A percentile compares a stretch with the other conserved stretches of the same genome.
Conservation (phyloP, 163 green algal species). For the Volvox carteri region DNA sequence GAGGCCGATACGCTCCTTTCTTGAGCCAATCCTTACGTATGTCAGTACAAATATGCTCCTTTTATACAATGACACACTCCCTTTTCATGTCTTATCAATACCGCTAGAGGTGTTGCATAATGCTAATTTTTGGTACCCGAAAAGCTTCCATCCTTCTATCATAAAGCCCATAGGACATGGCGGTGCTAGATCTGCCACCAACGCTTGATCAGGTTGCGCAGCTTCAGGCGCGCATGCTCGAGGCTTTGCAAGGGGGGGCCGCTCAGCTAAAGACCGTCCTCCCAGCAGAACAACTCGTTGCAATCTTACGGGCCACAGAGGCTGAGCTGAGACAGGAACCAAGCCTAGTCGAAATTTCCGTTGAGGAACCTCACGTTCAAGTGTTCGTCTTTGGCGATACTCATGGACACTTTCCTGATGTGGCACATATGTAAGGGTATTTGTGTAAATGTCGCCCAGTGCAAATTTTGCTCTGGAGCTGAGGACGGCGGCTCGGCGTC, state of each 20-base stretch:
- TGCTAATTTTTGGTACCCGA: background rate
- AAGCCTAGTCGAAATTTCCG: constrained; percentile 61
- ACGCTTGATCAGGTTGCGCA: constrained; percentile 20
- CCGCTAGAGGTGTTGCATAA: background rate
- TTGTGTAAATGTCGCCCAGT: background rate
- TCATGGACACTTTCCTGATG: constrained; percentile 96
- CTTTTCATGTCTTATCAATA: too few relatives aligned
- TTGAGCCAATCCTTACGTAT: too few relatives aligned
- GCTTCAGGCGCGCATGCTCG: background rate
- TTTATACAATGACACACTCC: too few relatives aligned
- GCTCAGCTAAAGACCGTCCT: background rate
- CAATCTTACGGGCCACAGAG: background rate
- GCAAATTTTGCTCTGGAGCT: background rate
- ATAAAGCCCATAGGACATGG: background rate
- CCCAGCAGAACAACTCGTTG: constrained; percentile 5
- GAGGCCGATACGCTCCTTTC: too few relatives aligned
- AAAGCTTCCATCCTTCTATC: background rate
- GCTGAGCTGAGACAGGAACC: constrained; percentile 44
- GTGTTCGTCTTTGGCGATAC: constrained; percentile 92
- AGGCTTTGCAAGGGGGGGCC: background rate
- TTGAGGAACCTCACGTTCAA: background rate
- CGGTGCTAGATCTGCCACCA: constrained; percentile 19
- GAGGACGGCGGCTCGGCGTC: background rate
- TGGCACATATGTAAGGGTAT: constrained; percentile 79
- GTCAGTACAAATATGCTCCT: too few relatives aligned